These are phyloP conservation scores for Chrysoporthe puriensis DNA, from an alignment of 2,329 filamentous ascomycete species.

Conservation along the genomic window DNA sequence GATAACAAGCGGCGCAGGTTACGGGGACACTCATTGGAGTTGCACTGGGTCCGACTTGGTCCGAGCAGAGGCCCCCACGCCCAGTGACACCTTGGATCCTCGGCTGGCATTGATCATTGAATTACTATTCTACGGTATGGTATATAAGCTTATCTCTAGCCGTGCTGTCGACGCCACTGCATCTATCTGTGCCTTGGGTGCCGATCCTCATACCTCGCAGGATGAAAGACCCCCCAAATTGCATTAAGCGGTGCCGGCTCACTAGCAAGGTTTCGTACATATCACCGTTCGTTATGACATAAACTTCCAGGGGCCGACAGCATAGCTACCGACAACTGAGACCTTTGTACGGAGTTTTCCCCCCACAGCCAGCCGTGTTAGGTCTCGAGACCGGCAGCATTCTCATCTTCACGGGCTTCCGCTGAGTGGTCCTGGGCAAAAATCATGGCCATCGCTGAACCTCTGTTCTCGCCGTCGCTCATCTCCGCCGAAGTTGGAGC, in stretches of 20 bases:
- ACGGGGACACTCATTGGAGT: background rate
- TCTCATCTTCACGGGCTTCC: background rate
- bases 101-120: background rate
- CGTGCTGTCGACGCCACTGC: too few species aligned
- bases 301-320: background rate
- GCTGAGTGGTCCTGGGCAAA: background rate
- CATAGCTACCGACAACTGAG: background rate
- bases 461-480: slow-evolving; percentile 67
- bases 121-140: background rate
- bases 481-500: slow-evolving; percentile 66
- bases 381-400: background rate
- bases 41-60: background rate
- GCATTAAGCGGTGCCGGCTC: background rate
- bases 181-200: too few species aligned
- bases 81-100: background rate
- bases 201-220: background rate
- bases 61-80: background rate
- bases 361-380: too few species aligned
- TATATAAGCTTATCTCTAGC: background rate
- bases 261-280: slow-evolving; percentile 1
- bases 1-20: slow-evolving; percentile 1
- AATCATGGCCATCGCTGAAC: slow-evolving; percentile 10
- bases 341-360: too few species aligned
- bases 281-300: background rate
- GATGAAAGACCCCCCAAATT: background rate